Conservation (phyloP, 345 rosid species). For the Eucalyptus camaldulensis region DNA sequence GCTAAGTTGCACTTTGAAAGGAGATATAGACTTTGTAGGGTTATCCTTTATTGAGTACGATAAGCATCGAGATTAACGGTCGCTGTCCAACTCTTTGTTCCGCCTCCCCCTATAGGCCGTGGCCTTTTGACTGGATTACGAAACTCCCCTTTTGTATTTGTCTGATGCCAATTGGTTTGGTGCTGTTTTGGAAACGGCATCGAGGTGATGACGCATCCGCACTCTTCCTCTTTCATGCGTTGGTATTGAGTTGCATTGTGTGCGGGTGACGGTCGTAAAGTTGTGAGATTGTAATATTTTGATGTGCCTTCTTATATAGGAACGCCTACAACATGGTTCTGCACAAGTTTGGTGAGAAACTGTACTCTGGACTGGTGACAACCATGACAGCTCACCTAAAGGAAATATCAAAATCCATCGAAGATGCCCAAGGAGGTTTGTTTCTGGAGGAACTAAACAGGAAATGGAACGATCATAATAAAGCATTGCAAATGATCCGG, state of each 20-base stretch:
- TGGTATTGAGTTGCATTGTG: neutral
- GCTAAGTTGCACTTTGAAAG: neutral
- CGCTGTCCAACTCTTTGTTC: neutral
- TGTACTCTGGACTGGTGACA: slow-evolving; percentile 65
- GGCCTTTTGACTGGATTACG: neutral
- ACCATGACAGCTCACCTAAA: slow-evolving; percentile 92
- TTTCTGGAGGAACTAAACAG: slow-evolving; percentile 88
- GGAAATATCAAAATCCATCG: slow-evolving; percentile 66
- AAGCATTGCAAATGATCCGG: slow-evolving; percentile 93
- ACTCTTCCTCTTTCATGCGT: neutral
- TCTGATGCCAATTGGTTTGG: neutral
- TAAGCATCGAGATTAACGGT: neutral
- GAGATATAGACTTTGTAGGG: neutral
- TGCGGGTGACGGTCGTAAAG: neutral
- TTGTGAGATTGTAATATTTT: neutral
- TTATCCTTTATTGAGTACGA: neutral
- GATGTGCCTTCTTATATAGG: slow-evolving; percentile 22
- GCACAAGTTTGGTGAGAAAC: slow-evolving; percentile 89
- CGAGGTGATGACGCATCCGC: neutral
- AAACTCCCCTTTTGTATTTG: neutral
- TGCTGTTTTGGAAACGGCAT: neutral
- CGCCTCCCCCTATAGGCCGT: neutral
- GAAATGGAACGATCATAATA: slow-evolving; percentile 97
- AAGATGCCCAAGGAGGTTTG: slow-evolving; percentile 88
- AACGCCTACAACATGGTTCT: slow-evolving; percentile 99